phyloP scores from a whole-genome alignment of 2,329 filamentous ascomycete species.

The Pyrenophora graminea region DNA sequence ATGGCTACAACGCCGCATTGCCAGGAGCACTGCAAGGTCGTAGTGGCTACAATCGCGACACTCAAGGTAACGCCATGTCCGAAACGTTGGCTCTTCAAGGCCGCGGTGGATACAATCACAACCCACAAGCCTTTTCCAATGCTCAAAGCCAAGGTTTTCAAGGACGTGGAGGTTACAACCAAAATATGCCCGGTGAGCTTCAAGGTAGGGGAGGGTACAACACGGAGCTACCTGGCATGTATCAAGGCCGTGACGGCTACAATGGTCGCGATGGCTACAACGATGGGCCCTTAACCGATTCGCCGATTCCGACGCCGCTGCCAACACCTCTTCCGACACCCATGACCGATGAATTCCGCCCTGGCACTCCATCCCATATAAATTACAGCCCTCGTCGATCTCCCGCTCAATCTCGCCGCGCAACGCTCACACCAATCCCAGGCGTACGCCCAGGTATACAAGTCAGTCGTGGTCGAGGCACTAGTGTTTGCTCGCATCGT shows the following conservation, averaged over 20 bases:
- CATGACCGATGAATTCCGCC: constrained; percentile 37
- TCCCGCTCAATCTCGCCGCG: constrained; percentile 38
- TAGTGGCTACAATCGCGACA: constrained; percentile 35
- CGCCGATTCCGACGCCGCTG: constrained; percentile 38
- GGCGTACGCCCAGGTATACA: constrained; percentile 43
- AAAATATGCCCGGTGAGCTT: constrained; percentile 37
- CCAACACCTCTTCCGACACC: constrained; percentile 32
- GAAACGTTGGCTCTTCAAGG: constrained; percentile 28
- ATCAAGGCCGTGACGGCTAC: constrained; percentile 44
- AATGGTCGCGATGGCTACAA: constrained; percentile 43
- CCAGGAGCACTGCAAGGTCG: constrained; percentile 37
- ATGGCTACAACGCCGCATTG: constrained; percentile 42
- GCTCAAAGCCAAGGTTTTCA: constrained; percentile 26
- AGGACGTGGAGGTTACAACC: constrained; percentile 40
- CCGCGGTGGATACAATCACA: constrained; percentile 21
- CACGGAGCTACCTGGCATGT: constrained; percentile 32
- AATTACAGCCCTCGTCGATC: constrained; percentile 38
- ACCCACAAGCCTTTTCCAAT: constrained; percentile 22
- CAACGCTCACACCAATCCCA: constrained; percentile 45
- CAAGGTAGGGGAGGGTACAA: constrained; percentile 43
- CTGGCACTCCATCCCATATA: constrained; percentile 38
- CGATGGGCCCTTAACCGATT: constrained; percentile 33
- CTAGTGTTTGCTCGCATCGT: constrained; percentile 36
- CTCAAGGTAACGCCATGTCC: constrained; percentile 20
- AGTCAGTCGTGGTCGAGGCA: constrained; percentile 34